phyloP scores from a whole-genome alignment of 2,329 filamentous ascomycete species.

The Hymenoscyphus occultus region DNA sequence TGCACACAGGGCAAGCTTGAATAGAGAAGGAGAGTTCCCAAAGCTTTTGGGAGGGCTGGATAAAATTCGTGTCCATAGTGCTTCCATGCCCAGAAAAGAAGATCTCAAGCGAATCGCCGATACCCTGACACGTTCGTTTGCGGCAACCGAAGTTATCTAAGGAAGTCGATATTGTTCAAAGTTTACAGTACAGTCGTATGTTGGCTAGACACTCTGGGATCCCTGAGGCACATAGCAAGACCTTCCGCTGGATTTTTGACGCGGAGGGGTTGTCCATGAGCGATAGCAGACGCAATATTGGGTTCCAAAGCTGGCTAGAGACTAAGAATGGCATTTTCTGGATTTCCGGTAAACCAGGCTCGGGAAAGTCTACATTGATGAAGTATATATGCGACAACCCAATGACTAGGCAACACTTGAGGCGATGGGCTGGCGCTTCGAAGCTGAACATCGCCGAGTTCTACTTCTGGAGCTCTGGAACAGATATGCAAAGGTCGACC shows the following conservation, averaged over 20 bases:
- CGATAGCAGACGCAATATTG: not conserved
- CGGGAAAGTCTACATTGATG: not conserved
- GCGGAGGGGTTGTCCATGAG: not conserved
- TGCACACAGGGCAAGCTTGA: not conserved
- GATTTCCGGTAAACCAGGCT: not conserved
- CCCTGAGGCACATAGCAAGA: not conserved
- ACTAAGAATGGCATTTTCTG: not conserved
- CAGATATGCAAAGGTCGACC: not conserved
- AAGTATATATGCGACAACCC: not conserved
- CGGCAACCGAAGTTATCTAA: not conserved
- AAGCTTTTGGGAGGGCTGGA: not conserved
- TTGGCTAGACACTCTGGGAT: not conserved
- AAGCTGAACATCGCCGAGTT: not conserved
- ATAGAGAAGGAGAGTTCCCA: not conserved
- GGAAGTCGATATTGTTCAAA: not conserved
- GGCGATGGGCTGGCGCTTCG: not conserved
- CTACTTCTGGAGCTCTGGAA: not conserved
- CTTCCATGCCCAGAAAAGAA: not conserved
- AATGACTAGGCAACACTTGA: not conserved
- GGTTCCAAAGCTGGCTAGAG: not conserved
- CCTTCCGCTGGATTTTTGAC: not conserved
- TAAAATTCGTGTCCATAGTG: not conserved
- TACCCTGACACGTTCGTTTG: not conserved
- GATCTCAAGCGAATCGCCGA: not conserved
- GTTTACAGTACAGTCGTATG: not conserved